Evolutionary conservation across 768 basidiomycete genomes (phyloP), one percentile per base, ranked within the genome.

Genomic region (Crassisporium funariophilum): DNA sequence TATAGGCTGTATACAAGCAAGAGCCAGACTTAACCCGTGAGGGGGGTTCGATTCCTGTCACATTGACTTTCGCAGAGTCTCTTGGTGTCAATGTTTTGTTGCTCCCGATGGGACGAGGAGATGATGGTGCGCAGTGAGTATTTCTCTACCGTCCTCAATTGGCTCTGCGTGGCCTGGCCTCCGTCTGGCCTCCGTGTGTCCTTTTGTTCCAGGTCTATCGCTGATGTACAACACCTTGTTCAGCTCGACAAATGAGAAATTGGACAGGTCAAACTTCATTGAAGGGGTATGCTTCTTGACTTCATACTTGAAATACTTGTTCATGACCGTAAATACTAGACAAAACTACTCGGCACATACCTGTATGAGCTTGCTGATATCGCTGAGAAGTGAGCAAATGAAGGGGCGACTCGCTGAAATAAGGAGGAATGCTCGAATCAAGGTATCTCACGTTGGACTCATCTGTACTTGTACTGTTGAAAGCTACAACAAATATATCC

Each of bases 11-110:
- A 7, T 94, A 91, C 69, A 73, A 79, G 36, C 76, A 77, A 61
- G 79, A 81, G 4, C 93, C 93, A 0, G 90, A 95, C 62, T 72
- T 86, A 48, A 93, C 88, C 2, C 82, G 92, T 33, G 93, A 95
- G 64, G 92, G 92, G n/a, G 95, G 95, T 4, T 91, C 91, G 5
- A 95, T 95, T 52, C 94, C 94, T 0, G 90, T 95, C 22, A 95
- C 93, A 4, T 76, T 98, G 47, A 95, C 92, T 1, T 95, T 98
- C 63, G 91, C 94, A 8, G 91, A 97, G 61, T 81, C 81, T 35
- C 71, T 97, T 36, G 82, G 82, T 10, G 86, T 93, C 45, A 97
- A 94, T 59, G 91, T 97, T 7, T 65, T 95, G 46, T 71, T 98
- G 15, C 74, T 98, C 21, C 95, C 94, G 1, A 95, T 95, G 86